Conservation (phyloP, 106 monocot genomes). For the Allium fistulosum region DNA sequence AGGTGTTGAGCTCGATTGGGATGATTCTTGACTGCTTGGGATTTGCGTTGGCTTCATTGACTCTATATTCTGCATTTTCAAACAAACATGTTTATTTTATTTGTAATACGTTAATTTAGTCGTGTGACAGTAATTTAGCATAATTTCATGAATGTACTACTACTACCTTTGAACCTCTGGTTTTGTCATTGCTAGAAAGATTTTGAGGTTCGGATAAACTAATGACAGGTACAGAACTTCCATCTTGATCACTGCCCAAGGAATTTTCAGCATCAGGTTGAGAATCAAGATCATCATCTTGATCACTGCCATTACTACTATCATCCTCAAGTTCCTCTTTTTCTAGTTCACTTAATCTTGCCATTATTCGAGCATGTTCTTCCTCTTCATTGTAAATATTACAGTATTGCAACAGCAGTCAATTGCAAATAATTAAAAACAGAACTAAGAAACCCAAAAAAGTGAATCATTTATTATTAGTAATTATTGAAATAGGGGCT, state of each 20-base stretch:
- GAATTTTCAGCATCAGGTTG: constrained; percentile 11
- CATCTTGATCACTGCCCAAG: constrained; percentile 17
- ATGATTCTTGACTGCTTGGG: constrained; percentile 1
- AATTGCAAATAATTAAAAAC: too few relatives aligned
- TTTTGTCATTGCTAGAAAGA: neutral
- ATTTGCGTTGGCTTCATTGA: constrained; percentile 4
- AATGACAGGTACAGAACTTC: constrained; percentile 10
- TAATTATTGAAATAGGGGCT: too few relatives aligned
- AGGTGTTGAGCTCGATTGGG: neutral
- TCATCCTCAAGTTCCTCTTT: constrained; percentile 63
- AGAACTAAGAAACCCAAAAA: too few relatives aligned
- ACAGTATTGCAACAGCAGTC: too few relatives aligned
- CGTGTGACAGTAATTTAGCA: neutral
- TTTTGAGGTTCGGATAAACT: constrained; percentile 12
- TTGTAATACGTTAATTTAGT: neutral
- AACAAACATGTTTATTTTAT: neutral
- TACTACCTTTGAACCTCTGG: constrained; percentile 11
- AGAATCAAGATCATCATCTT: constrained; percentile 29
- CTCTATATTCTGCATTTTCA: neutral
- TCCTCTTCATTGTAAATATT: constrained; percentile 27
- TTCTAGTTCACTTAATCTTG: constrained; percentile 74
- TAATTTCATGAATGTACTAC: too few relatives aligned
- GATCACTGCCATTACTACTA: constrained; percentile 22
- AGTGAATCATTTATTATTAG: too few relatives aligned
- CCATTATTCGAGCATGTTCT: constrained; percentile 57